Evolutionary conservation across 2,329 filamentous ascomycete genomes (phyloP).

Genomic region (Verticillium isaacii): DNA sequence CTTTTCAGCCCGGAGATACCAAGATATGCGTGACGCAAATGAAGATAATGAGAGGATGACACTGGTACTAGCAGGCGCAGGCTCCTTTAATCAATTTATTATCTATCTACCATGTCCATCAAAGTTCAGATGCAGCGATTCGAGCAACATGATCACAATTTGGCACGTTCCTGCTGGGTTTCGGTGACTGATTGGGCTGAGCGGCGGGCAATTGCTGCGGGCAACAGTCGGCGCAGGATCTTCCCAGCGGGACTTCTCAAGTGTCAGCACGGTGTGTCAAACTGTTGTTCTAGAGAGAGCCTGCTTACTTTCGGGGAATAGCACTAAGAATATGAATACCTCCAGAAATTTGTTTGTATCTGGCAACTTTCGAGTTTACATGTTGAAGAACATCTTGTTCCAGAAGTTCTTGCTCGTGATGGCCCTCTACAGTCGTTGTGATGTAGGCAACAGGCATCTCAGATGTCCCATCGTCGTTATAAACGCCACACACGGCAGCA

Average conservation of each 20-base stretch:
- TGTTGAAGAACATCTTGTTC: not conserved
- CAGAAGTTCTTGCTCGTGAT: not conserved
- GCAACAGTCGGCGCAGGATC: slow-evolving; percentile 7
- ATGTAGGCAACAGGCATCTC: slow-evolving; percentile 7
- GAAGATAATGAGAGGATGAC: not conserved
- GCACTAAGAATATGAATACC: slow-evolving; percentile 2
- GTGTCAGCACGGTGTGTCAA: not conserved
- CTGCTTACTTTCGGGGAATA: slow-evolving; percentile 7
- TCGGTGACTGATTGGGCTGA: not conserved
- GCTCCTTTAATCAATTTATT: not conserved
- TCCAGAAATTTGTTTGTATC: slow-evolving; percentile 5
- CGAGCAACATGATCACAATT: not conserved
- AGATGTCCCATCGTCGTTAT: slow-evolving; percentile 7
- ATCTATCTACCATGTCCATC: not conserved
- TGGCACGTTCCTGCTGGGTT: not conserved
- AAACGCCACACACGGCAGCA: slow-evolving; percentile 5
- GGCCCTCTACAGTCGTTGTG: not conserved
- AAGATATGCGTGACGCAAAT: not conserved
- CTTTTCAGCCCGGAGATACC: not conserved
- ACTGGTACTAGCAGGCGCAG: not conserved
- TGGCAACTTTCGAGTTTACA: slow-evolving; percentile 2
- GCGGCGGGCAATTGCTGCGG: not conserved
- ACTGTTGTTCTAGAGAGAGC: not conserved
- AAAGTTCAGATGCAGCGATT: not conserved
- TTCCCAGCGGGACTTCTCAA: slow-evolving; percentile 5